These are phyloP conservation scores for Mucor velutinosus DNA, from an alignment of 371 early-diverging fungal genomes.

Conservation along the genomic window DNA sequence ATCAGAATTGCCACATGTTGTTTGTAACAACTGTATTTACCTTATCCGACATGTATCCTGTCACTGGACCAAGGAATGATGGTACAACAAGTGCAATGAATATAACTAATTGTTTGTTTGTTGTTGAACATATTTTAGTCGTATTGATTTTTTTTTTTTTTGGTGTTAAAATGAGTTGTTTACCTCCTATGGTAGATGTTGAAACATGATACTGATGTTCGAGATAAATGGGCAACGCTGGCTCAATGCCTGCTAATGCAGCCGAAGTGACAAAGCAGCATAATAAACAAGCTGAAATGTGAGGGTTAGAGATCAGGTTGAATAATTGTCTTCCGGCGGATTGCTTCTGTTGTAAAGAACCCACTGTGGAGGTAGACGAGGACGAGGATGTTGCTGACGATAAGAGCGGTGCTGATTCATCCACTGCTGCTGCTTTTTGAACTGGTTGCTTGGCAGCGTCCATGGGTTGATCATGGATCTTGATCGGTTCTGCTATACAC, in stretches of 20 bases:
- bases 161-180: neutral
- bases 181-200: slow-evolving; percentile 39
- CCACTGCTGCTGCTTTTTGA: neutral
- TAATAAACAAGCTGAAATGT: slow-evolving; percentile 36
- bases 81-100: slow-evolving; percentile 56
- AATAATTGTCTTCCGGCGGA: neutral
- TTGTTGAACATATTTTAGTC: neutral
- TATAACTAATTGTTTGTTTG: slow-evolving; percentile 14
- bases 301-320: slow-evolving; percentile 31
- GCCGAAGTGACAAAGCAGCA: slow-evolving; percentile 49
- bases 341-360: neutral
- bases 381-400: neutral
- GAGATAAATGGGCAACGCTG: slow-evolving; percentile 50
- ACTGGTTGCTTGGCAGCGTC: neutral
- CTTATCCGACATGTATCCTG: slow-evolving; percentile 50
- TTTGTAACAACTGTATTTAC: neutral
- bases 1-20: neutral
- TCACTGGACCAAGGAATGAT: slow-evolving; percentile 38
- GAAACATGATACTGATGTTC: slow-evolving; percentile 28
- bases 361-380: neutral
- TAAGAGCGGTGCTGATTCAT: neutral
- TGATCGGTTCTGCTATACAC: slow-evolving; percentile 49
- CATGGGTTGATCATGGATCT: slow-evolving; percentile 5
- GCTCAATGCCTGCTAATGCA: slow-evolving; percentile 50
- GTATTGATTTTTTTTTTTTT: too few species aligned